These are phyloP conservation scores for Collybia sp. DNA, from an alignment of 768 basidiomycete species.

Conservation along the genomic window DNA sequence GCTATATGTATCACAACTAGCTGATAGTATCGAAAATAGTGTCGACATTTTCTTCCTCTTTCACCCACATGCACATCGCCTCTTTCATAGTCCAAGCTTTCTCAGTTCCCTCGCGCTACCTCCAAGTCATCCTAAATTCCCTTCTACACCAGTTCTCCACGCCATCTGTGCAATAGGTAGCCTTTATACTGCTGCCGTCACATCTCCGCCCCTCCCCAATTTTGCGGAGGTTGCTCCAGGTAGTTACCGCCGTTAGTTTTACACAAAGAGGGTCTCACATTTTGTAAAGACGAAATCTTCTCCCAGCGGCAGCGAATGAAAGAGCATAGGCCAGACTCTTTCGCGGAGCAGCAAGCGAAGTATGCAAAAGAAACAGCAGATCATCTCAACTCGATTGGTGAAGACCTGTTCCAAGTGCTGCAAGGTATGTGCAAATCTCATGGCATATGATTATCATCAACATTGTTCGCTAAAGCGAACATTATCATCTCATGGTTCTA, in stretches of 20 bases:
- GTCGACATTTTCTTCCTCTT: slow-evolving; percentile 78
- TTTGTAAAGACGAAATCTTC: slow-evolving; percentile 48
- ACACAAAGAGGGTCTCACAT: background rate
- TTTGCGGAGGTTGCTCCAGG: slow-evolving; percentile 44
- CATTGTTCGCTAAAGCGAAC: slow-evolving; percentile 35
- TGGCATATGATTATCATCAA: background rate
- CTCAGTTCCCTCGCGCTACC: slow-evolving; percentile 59
- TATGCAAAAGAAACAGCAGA: slow-evolving; percentile 48
- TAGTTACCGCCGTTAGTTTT: slow-evolving; percentile 13
- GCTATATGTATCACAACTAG: background rate
- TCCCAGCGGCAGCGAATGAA: slow-evolving; percentile 36
- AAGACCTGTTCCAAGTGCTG: slow-evolving; percentile 51
- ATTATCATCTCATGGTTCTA: slow-evolving; percentile 69
- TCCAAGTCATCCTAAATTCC: slow-evolving; percentile 70
- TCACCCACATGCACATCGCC: slow-evolving; percentile 66
- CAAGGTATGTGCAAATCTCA: slow-evolving; percentile 43
- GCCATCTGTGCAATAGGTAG: slow-evolving; percentile 84
- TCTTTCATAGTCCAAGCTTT: slow-evolving; percentile 67
- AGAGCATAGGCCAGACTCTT: slow-evolving; percentile 49
- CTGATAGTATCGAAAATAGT: slow-evolving; percentile 24
- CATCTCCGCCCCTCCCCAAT: slow-evolving; percentile 48
- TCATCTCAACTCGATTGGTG: slow-evolving; percentile 41
- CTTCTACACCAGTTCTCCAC: slow-evolving; percentile 66
- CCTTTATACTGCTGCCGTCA: slow-evolving; percentile 66
- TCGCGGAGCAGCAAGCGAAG: slow-evolving; percentile 61